Base-by-base conservation (phyloP, 225 moss, liverwort and hornwort genomes). In the Polytrichum formosum region DNA sequence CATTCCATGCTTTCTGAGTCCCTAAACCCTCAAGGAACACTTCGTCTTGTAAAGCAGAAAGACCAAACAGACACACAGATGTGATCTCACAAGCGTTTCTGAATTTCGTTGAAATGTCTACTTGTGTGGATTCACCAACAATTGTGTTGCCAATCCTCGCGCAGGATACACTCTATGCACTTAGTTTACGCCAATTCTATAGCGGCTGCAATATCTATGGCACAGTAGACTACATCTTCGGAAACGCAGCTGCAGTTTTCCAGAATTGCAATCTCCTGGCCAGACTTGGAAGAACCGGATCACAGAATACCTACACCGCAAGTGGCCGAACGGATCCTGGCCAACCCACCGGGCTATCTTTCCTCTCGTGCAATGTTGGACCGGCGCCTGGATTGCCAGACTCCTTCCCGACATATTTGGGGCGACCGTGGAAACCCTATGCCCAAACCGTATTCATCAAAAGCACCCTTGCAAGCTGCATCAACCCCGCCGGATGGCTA, bases 221-320 rank as follows among this genome's bases (percentile, higher is more conserved):
- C 65, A 96, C 96, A 4, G 81, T 96, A 7, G 96, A 96, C 70
- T 96, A 89, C 90, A 89, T 96, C 17, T 96, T 96, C 30, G 96
- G 96, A 28, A 96, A 96, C 37, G 82, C 96, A 18, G 96, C 96
- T 4, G 90, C 81, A 0, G 84, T 93, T 8, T 87, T 96, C 54
- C 93, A 96, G 74, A 79, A 68, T 23, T 87, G 91, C 74, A 69
- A 46, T 23, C 61, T 96, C 28, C 77, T 86, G 26, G 91, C 96
- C 0, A 65, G 81, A 3, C 67, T 67, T n/a, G 93, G 93, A 6
- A 20, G 67, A 0, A 21, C 79, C 1, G 74, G 89, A 16, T 91
- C 91, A 7, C 83, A 89, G 26, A 90, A 90, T 77, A 89, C 84
- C 1, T 92, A 82, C 77, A 93, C 96, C 25, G 93, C 96, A 18